Base-by-base conservation (phyloP, 208 protist genomes). In the Leishmania aethiopica region DNA sequence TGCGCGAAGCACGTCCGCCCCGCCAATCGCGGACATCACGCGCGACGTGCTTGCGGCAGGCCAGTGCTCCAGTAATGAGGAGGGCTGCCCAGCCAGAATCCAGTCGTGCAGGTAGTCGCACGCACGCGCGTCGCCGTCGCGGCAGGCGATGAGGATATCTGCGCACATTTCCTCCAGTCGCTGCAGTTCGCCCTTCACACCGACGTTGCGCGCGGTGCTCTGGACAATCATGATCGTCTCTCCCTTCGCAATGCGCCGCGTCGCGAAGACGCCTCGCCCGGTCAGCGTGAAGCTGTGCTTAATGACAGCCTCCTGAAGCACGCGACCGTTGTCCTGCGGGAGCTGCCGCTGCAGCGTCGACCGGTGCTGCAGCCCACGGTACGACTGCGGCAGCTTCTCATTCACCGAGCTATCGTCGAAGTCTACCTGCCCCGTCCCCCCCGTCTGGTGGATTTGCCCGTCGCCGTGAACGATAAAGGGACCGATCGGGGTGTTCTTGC, bases 141-240 rank as follows among this genome's bases (percentile, higher is more conserved):
- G 66, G 70, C 77, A 81, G 53, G 74, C 74, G n/a, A 82, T 59
- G 5, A 85, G 59, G n/a, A 88, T 77, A 64, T 86, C 85, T 11
- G 74, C 75, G 70, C 87, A 90, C 92, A 97, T 96, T 76, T 97
- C 91, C 83, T 94, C 91, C 55, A 97, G 86, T 8, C 95, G 90
- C 66, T 90, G 78, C 28, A 92, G 57, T 79, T 96, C 93, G 22
- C 92, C 90, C 77, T 94, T 96, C 37, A 96, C 90, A 32, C 95
- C 95, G 17, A 96, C 84, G 79, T 86, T 96, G 66, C 91, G 89
- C 28, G 93, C 91, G 45, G 92, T 96, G 86, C 89, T 92, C 59
- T 87, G 85, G n/a, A 96, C 91, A 72, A 97, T 89, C 93, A 97
- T 96, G 78, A 97, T 90, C 0, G 78, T 94, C 76, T 96, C 92